A percentile compares a stretch with the other conserved stretches of the same genome.
These are phyloP conservation scores for Fusarium devonianum DNA, from an alignment of 2,329 filamentous ascomycete species.

Conservation along the genomic window DNA sequence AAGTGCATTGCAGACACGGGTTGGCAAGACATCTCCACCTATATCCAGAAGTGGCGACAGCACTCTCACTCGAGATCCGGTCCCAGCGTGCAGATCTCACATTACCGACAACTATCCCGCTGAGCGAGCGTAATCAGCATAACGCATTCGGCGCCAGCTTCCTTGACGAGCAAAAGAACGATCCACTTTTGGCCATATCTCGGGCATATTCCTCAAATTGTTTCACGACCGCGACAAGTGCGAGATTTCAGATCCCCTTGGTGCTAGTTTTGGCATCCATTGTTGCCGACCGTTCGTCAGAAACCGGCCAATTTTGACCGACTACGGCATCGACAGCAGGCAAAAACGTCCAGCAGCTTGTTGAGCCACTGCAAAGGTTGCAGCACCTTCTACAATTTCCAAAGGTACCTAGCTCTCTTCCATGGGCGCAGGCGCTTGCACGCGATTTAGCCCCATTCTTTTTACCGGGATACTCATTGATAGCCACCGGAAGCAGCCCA, in stretches of 20 bases:
- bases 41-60: constrained; percentile 2
- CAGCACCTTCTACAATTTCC: constrained; percentile 12
- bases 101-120: constrained; percentile 26
- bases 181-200: constrained; percentile 19
- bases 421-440: constrained; percentile 25
- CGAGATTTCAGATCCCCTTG: constrained; percentile 34
- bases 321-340: constrained; percentile 22
- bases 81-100: constrained; percentile 28
- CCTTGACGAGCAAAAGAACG: constrained; percentile 8
- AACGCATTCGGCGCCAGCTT: constrained; percentile 13
- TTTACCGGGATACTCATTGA: constrained; percentile 24
- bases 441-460: constrained; percentile 27
- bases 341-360: constrained; percentile 17
- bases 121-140: constrained; percentile 9
- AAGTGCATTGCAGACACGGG: constrained; percentile 5
- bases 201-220: constrained; percentile 19
- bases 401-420: constrained; percentile 16
- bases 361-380: constrained; percentile 27
- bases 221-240: constrained; percentile 35
- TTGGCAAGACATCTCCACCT: background rate
- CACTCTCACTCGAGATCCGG: constrained; percentile 17
- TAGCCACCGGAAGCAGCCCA: constrained; percentile 40
- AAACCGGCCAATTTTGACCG: constrained; percentile 15
- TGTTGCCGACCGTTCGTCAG: constrained; percentile 27
- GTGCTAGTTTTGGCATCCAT: constrained; percentile 20